Evolutionary conservation across 768 basidiomycete genomes (phyloP).

Genomic region (Scleroderma bovista): DNA sequence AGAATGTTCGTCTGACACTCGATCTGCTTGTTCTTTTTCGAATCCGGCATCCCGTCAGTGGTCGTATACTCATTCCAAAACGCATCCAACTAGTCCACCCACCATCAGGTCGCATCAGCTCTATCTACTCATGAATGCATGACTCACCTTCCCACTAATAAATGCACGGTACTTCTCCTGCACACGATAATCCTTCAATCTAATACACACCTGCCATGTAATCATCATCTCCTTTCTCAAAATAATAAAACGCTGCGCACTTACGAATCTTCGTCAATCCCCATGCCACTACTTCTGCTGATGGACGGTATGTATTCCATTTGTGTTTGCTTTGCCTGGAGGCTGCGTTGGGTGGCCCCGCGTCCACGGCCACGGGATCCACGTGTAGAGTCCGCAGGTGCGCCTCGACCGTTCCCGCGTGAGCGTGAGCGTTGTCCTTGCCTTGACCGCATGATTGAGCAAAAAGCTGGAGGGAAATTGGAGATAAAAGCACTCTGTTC

Average conservation of each 20-base stretch:
- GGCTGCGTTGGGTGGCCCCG: neutral
- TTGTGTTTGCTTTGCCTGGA: slow-evolving; percentile 19
- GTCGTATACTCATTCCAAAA: slow-evolving; percentile 38
- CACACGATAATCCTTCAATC: slow-evolving; percentile 50
- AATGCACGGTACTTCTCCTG: slow-evolving; percentile 68
- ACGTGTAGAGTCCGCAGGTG: too few species aligned
- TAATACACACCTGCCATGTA: slow-evolving; percentile 33
- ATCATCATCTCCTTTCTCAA: slow-evolving; percentile 21
- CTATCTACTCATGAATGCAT: neutral
- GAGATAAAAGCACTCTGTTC: too few species aligned
- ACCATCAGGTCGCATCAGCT: neutral
- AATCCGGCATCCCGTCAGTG: slow-evolving; percentile 9
- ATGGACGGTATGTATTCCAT: slow-evolving; percentile 70
- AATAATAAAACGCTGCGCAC: slow-evolving; percentile 19
- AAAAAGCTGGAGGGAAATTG: too few species aligned
- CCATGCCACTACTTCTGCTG: slow-evolving; percentile 71
- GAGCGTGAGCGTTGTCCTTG: neutral
- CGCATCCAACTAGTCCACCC: slow-evolving; percentile 42
- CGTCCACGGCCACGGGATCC: slow-evolving; percentile 1
- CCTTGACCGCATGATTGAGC: neutral
- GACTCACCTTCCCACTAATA: slow-evolving; percentile 56
- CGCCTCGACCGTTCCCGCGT: too few species aligned
- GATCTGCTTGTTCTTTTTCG: slow-evolving; percentile 30
- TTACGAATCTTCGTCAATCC: slow-evolving; percentile 72
- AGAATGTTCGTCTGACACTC: slow-evolving; percentile 64